Percentiles rank a stretch among this genome's conserved stretches.
phyloP scores from a whole-genome alignment of 1,284 basidiomycete genomes.

The Ceratobasidium sp. region DNA sequence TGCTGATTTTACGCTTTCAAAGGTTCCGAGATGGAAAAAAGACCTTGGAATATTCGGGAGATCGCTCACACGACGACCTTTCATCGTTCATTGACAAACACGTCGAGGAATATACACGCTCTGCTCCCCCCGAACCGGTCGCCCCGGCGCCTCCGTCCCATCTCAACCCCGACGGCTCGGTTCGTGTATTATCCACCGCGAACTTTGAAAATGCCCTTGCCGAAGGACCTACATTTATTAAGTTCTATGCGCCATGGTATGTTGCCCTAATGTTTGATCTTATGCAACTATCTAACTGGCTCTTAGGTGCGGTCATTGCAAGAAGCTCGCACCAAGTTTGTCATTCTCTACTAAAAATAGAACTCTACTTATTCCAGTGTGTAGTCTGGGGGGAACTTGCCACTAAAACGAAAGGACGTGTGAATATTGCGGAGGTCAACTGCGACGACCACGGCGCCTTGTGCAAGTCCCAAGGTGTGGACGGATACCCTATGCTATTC shows the following conservation, averaged over 20 bases:
- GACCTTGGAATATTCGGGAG: constrained; percentile 69
- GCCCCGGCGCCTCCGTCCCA: constrained; percentile 51
- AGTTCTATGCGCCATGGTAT: constrained; percentile 92
- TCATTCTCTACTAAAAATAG: neutral
- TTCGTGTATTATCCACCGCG: constrained; percentile 67
- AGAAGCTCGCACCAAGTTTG: constrained; percentile 82
- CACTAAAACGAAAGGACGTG: constrained; percentile 71
- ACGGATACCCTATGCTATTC: constrained; percentile 84
- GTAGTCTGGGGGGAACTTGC: constrained; percentile 80
- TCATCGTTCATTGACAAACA: constrained; percentile 65
- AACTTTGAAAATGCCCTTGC: constrained; percentile 67
- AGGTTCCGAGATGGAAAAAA: constrained; percentile 71
- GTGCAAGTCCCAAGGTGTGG: constrained; percentile 75
- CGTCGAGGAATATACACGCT: constrained; percentile 57
- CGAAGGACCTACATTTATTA: constrained; percentile 82
- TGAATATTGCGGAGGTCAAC: constrained; percentile 86
- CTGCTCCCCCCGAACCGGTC: constrained; percentile 21
- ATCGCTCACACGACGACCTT: constrained; percentile 66
- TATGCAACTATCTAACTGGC: constrained; percentile 8
- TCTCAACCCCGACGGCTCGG: constrained; percentile 74
- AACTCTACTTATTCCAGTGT: neutral
- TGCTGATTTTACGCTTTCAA: neutral
- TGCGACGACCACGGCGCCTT: constrained; percentile 80
- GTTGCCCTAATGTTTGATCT: constrained; percentile 47
- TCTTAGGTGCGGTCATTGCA: constrained; percentile 87